These are phyloP conservation scores for Ustilago tritici DNA, from an alignment of 1,284 basidiomycete species.

Conservation along the genomic window DNA sequence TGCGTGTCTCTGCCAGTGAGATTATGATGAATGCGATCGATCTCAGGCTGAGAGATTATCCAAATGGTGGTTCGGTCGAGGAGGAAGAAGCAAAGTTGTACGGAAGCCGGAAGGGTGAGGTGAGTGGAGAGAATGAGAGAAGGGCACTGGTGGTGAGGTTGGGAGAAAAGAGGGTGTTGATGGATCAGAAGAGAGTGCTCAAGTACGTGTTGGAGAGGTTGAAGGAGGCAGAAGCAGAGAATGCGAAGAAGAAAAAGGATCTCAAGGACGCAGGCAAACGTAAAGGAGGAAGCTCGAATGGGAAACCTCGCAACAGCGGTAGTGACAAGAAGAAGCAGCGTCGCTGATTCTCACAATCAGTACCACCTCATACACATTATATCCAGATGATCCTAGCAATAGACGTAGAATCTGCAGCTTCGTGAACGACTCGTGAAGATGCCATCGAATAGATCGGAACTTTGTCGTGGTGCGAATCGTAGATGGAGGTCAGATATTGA, in stretches of 20 bases:
- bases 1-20: slow-evolving; percentile 27
- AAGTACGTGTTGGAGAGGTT: slow-evolving; percentile 40
- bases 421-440: background rate
- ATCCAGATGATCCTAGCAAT: too few relatives aligned
- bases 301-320: slow-evolving; percentile 8
- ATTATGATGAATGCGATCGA: slow-evolving; percentile 50
- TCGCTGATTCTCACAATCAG: slow-evolving; percentile 5
- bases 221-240: slow-evolving; percentile 26
- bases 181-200: slow-evolving; percentile 50
- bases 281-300: slow-evolving; percentile 16
- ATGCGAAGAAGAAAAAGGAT: slow-evolving; percentile 15
- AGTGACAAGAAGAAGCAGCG: slow-evolving; percentile 33
- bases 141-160: slow-evolving; percentile 81
- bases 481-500: background rate
- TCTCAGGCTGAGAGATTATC: slow-evolving; percentile 39
- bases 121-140: slow-evolving; percentile 58
- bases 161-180: slow-evolving; percentile 82
- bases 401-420: too few relatives aligned
- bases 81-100: slow-evolving; percentile 74
- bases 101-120: slow-evolving; percentile 14
- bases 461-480: background rate
- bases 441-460: background rate
- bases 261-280: slow-evolving; percentile 30
- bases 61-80: slow-evolving; percentile 61
- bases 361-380: too few relatives aligned